These are phyloP conservation scores for Rubroboletus satanas DNA, from an alignment of 768 basidiomycete species.

Conservation along the genomic window DNA sequence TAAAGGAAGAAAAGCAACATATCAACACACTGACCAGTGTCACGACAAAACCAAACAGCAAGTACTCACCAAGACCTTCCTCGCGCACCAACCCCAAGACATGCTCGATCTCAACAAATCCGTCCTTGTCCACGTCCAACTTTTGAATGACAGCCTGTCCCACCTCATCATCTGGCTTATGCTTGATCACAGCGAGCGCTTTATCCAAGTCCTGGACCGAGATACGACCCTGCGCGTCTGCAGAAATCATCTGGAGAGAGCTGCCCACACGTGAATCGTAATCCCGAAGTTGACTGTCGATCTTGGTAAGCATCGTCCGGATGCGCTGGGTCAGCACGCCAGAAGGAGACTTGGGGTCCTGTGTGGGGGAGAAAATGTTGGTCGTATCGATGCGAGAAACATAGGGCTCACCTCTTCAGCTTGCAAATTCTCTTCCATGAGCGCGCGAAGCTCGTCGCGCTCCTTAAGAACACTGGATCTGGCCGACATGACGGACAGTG, in stretches of 20 bases:
- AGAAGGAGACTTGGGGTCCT: conserved; percentile 78
- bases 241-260: conserved; percentile 81
- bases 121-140: conserved; percentile 93
- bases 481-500: conserved; percentile 84
- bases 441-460: conserved; percentile 79
- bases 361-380: background rate
- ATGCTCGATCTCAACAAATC: conserved; percentile 92
- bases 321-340: conserved; percentile 94
- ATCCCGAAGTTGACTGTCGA: conserved; percentile 86
- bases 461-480: conserved; percentile 96
- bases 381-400: background rate
- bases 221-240: conserved; percentile 84
- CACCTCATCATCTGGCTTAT: conserved; percentile 85
- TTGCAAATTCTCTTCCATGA: conserved; percentile 93
- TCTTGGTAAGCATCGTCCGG: conserved; percentile 91
- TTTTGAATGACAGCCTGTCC: conserved; percentile 87
- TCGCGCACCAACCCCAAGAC: conserved; percentile 86
- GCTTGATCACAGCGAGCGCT: conserved; percentile 90
- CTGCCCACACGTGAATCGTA: conserved; percentile 87
- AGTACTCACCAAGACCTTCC: conserved; percentile 68
- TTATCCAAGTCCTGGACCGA: conserved; percentile 85
- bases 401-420: conserved; percentile 66
- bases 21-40: background rate
- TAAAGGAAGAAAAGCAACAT: background rate
- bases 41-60: background rate